Conservation (phyloP, 129 eudicot genomes). For the Centrapalus pauciflorus region DNA sequence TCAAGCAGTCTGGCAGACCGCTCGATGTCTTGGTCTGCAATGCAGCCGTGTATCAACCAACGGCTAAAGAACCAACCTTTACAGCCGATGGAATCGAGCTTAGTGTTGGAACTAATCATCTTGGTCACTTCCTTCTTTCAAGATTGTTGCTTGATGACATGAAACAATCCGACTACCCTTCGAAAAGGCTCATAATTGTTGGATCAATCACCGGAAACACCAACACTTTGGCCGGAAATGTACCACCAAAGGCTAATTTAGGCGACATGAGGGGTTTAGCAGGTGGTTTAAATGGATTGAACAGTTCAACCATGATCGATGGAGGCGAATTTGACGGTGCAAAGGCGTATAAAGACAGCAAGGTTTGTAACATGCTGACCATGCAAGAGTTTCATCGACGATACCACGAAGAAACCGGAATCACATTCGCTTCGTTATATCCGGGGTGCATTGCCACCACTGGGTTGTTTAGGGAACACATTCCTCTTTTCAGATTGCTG, state of each 20-base stretch:
- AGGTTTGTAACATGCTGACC: slow-evolving; percentile 83
- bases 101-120: slow-evolving; percentile 83
- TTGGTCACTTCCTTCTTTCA: slow-evolving; percentile 77
- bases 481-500: slow-evolving; percentile 65
- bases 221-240: slow-evolving; percentile 70
- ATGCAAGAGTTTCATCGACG: slow-evolving; percentile 94
- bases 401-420: slow-evolving; percentile 85
- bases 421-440: slow-evolving; percentile 77
- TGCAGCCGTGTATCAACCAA: slow-evolving; percentile 86
- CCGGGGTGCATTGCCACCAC: slow-evolving; percentile 94
- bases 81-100: slow-evolving; percentile 92
- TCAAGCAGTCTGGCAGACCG: slow-evolving; percentile 55
- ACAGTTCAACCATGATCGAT: slow-evolving; percentile 83
- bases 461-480: slow-evolving; percentile 86
- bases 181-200: slow-evolving; percentile 66
- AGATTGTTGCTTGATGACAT: slow-evolving; percentile 65
- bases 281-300: slow-evolving; percentile 62
- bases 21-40: slow-evolving; percentile 82
- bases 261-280: slow-evolving; percentile 79
- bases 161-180: slow-evolving; percentile 80
- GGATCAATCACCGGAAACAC: slow-evolving; percentile 92
- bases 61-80: slow-evolving; percentile 74
- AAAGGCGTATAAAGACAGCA: slow-evolving; percentile 84
- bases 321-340: slow-evolving; percentile 78
- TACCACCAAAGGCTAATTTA: slow-evolving; percentile 75